Base-by-base conservation (phyloP, 208 protist genomes). In the Angomonas ambiguus region DNA sequence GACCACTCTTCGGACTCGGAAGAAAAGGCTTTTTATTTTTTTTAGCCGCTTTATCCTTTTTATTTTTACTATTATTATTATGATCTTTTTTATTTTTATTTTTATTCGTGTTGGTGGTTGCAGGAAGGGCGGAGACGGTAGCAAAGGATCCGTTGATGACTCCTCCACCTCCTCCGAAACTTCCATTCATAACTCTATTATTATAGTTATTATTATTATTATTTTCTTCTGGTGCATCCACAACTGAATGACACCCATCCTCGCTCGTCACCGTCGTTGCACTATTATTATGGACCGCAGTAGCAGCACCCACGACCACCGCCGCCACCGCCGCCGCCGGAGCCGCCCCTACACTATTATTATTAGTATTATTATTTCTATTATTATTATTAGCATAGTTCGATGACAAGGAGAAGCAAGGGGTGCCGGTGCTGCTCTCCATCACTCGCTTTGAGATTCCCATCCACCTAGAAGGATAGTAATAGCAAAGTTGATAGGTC, bases 401-500 rank as follows among this genome's bases (percentile, higher is more conserved):
- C 30, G 31, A 62, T 13, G 25, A 35, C 27, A 62, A 62, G 45
- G 33, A n/a, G 45, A 62, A 62, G 16, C 45, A 53, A 13, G 45
- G 5, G 16, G 28, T 62, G 24, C 56, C 56, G 11, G 56, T 62
- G 16, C 45, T 31, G 20, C 33, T 42, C 33, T 62, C 30, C 56
- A 62, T 62, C 16, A 42, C 31, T 31, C 56, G 35, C 31, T 18
- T 32, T 42, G 56, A 62, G n/a, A 62, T 62, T 2, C 30, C 56
- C 33, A 45, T 22, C 56, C 56, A 62, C 18, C 56, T 6, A 4
- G 56, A 62, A 4, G 56, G 56, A 4, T 31, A 45, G 56, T 62
- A 62, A 41, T 62, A 62, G 24, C 33, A 62, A 18, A 45, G 45
- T 25, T 62, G 20, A 62, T 59, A 59, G 18, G 45, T 53, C 35